Base-by-base conservation (phyloP, 345 rosid species). In the Hypericum perforatum region DNA sequence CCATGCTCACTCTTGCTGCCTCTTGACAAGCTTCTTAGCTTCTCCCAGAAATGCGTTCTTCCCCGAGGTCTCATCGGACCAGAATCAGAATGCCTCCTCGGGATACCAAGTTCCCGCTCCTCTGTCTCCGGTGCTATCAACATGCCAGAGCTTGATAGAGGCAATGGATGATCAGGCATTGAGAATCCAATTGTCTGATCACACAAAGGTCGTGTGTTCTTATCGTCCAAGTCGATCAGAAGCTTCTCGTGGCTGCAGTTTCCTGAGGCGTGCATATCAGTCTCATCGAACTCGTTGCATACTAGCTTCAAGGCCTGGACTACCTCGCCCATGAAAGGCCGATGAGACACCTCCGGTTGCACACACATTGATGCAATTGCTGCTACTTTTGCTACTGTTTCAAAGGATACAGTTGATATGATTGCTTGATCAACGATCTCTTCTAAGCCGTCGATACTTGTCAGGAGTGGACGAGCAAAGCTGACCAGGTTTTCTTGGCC, bases 301-400 rank as follows among this genome's bases (percentile, higher is more conserved):
- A 84, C 79, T 49, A 84, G 79, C 76, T 78, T 78, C 66, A 84
- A 56, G 52, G 84, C 88, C 65, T 78, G 88, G 45, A 82, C 82
- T 41, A 82, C 84, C 74, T 82, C 80, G 0, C 84, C 84, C 82
- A 76, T 82, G 64, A 82, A 82, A 45, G 88, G 84, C 8, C 88
- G 76, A 58, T 82, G 80, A 43, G 82, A 72, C 11, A 71, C 82
- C 63, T 82, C 88, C 5, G 79, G 78, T 62, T 78, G 88, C 60
- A 82, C 82, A 50, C 88, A 82, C 88, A 78, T 82, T 8, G 88
- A 76, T 38, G 84, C 82, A 56, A 78, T 78, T 40, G 88, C 84
- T 39, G 88, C 84, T 39, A 76, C 88, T 59, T 74, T 82, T 39
- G 73, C 56, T 16, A 84, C n/a, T 37, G 70, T 76, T 45, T 81